phyloP scores from a whole-genome alignment of 176 grass and related monocot genomes.

The Calamus simplicifolius region DNA sequence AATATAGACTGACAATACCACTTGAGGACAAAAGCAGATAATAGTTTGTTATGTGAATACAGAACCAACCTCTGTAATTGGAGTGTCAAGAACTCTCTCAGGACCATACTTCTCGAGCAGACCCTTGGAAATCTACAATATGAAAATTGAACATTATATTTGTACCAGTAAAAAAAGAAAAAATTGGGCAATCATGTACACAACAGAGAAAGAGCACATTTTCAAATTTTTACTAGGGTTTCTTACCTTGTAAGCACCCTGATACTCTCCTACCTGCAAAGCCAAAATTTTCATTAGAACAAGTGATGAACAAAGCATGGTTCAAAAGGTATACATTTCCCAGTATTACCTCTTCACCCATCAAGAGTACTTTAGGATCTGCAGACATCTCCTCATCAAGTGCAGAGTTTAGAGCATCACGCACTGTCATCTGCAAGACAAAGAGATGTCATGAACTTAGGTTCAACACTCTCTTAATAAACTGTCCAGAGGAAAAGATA shows the following conservation, averaged over 20 bases:
- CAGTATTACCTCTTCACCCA: conserved; percentile 88
- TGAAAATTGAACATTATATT: conserved; percentile 10
- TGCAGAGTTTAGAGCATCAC: conserved; percentile 90
- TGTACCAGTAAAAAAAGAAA: conserved; percentile 13
- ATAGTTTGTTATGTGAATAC: background rate
- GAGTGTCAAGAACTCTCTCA: conserved; percentile 98
- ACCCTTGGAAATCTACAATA: conserved; percentile 80
- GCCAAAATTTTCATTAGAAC: conserved; percentile 13
- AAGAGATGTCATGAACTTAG: conserved; percentile 19
- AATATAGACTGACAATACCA: too few relatives aligned
- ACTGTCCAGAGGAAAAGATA: background rate
- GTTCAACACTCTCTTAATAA: background rate
- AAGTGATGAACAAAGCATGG: background rate
- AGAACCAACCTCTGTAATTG: conserved; percentile 77
- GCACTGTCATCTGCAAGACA: conserved; percentile 67
- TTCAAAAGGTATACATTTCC: background rate
- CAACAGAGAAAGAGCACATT: conserved; percentile 12
- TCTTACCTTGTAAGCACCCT: conserved; percentile 93
- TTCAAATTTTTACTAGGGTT: conserved; percentile 4
- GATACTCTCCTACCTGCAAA: conserved; percentile 94
- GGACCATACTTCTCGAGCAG: conserved; percentile 95
- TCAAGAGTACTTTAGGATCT: conserved; percentile 90
- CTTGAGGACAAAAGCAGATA: too few relatives aligned
- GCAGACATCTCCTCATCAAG: conserved; percentile 98
- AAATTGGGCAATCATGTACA: background rate